Percentiles rank a stretch among this genome's conserved stretches.
phyloP scores from a whole-genome alignment of 2,329 filamentous ascomycete species.

The Nemania serpens region DNA sequence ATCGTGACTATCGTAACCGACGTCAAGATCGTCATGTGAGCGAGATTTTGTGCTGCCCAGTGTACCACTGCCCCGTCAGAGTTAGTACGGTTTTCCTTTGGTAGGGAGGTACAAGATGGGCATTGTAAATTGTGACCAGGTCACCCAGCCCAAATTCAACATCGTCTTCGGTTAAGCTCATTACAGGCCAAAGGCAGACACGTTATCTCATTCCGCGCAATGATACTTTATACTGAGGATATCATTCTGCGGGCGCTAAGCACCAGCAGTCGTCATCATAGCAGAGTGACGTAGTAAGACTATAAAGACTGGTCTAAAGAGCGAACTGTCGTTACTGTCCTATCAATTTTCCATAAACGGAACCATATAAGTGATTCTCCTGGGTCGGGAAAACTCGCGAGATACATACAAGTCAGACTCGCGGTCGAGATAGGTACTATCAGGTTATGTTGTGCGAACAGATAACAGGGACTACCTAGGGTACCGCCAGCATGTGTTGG shows the following conservation, averaged over 20 bases:
- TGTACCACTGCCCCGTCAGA: too few relatives aligned
- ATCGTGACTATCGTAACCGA: too few relatives aligned
- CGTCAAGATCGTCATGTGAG: too few relatives aligned
- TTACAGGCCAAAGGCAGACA: too few relatives aligned
- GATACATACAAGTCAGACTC: not conserved
- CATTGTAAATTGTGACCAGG: too few relatives aligned
- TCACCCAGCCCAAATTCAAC: too few relatives aligned
- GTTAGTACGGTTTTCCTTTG: too few relatives aligned
- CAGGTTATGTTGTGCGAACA: not conserved
- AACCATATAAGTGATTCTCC: not conserved
- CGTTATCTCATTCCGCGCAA: not conserved
- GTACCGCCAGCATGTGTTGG: too few relatives aligned
- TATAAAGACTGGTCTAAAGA: not conserved
- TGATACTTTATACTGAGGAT: not conserved
- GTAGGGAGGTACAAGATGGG: too few relatives aligned
- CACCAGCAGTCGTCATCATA: not conserved
- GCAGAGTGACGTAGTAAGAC: slow-evolving; percentile 2
- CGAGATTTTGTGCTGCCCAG: too few relatives aligned
- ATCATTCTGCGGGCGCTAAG: not conserved
- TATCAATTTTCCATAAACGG: slow-evolving; percentile 10
- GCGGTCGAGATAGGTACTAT: not conserved
- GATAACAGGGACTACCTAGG: too few relatives aligned
- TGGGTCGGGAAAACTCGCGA: not conserved
- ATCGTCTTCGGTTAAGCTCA: too few relatives aligned
- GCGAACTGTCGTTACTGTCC: not conserved